Evolutionary conservation across 2,329 filamentous ascomycete genomes (phyloP).

Genomic region (Exutisphaerella laricina): DNA sequence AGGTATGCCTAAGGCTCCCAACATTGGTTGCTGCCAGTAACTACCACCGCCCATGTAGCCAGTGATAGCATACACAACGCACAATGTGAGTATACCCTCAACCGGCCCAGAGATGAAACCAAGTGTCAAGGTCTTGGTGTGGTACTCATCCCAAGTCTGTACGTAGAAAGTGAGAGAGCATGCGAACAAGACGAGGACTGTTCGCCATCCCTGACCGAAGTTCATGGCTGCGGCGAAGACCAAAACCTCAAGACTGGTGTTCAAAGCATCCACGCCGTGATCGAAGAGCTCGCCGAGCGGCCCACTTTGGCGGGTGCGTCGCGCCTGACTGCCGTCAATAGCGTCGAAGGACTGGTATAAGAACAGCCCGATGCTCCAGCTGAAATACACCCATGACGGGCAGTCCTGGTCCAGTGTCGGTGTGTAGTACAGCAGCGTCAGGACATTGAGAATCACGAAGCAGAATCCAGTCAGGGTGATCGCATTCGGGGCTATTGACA

Average conservation of each 20-base stretch:
- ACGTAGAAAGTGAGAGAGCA: slow-evolving; percentile 94
- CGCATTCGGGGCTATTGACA: slow-evolving; percentile 75
- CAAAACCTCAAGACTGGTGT: slow-evolving; percentile 88
- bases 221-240: slow-evolving; percentile 92
- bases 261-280: slow-evolving; percentile 93
- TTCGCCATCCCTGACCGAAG: slow-evolving; percentile 86
- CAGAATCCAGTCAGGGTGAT: slow-evolving; percentile 88
- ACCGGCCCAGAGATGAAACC: slow-evolving; percentile 91
- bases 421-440: slow-evolving; percentile 93
- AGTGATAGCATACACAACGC: slow-evolving; percentile 75
- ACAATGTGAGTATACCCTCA: slow-evolving; percentile 83
- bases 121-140: slow-evolving; percentile 90
- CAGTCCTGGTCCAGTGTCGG: slow-evolving; percentile 92
- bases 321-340: slow-evolving; percentile 89
- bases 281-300: slow-evolving; percentile 95
- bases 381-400: slow-evolving; percentile 89
- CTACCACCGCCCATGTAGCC: slow-evolving; percentile 75
- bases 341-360: slow-evolving; percentile 98
- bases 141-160: slow-evolving; percentile 99
- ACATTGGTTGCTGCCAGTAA: slow-evolving; percentile 86
- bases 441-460: slow-evolving; percentile 82
- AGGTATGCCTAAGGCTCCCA: slow-evolving; percentile 64
- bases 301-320: slow-evolving; percentile 85
- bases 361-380: slow-evolving; percentile 84
- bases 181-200: slow-evolving; percentile 75